Evolutionary conservation across 495 filamentous ascomycete species (phyloP).

Genomic region (Tetracladium marchalianum): DNA sequence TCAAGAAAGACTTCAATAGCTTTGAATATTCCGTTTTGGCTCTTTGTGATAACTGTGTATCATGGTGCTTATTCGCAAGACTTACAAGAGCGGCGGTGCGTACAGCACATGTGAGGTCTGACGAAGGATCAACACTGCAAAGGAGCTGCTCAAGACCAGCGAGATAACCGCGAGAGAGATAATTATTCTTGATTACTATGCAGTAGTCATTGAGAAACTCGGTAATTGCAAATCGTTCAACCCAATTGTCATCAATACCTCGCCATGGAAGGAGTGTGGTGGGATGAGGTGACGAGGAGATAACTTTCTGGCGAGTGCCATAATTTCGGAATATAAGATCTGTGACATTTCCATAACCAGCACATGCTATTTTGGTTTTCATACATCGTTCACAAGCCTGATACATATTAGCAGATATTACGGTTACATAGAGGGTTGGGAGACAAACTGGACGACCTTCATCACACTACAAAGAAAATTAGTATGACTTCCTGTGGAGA

Average conservation of each 20-base stretch:
- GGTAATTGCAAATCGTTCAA: constrained; percentile 19
- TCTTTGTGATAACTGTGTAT: constrained; percentile 17
- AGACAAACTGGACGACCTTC: constrained; percentile 24
- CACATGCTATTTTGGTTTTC: constrained; percentile 21
- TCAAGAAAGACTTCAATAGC: constrained; percentile 19
- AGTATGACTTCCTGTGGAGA: neutral
- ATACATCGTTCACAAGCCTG: constrained; percentile 26
- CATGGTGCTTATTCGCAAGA: constrained; percentile 18
- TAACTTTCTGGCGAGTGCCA: constrained; percentile 2
- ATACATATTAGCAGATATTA: neutral
- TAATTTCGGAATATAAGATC: constrained; percentile 20
- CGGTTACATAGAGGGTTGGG: neutral
- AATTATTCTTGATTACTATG: constrained; percentile 13
- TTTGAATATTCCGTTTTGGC: constrained; percentile 20
- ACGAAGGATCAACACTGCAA: constrained; percentile 12
- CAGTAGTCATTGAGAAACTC: constrained; percentile 27
- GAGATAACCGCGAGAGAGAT: constrained; percentile 21
- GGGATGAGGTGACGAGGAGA: constrained; percentile 9
- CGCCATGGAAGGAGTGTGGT: constrained; percentile 15
- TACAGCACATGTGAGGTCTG: constrained; percentile 22
- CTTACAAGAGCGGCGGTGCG: constrained; percentile 21
- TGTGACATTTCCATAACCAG: constrained; percentile 20
- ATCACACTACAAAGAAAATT: constrained; percentile 18
- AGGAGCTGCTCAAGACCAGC: constrained; percentile 21
- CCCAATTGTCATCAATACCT: constrained; percentile 11